Evolutionary conservation across 2,329 filamentous ascomycete species (phyloP).

Genomic region (Calonectria pseudoturangicola): DNA sequence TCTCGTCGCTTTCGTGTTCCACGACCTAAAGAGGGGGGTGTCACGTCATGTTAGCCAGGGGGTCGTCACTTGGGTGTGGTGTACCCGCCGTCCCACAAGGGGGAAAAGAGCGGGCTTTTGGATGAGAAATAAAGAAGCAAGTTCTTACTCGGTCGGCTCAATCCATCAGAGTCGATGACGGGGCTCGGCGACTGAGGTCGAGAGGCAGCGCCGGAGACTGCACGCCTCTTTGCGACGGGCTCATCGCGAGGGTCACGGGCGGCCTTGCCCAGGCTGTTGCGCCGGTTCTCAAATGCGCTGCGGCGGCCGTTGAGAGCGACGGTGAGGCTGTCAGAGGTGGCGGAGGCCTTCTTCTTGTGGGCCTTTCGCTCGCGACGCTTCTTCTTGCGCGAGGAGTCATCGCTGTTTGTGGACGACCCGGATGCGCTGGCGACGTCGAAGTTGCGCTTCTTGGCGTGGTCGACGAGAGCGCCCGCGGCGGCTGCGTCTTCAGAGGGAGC

Average conservation of each 20-base stretch:
- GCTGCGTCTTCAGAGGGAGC: slow-evolving; percentile 53
- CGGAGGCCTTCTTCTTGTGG: slow-evolving; percentile 44
- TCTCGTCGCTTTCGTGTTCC: slow-evolving; percentile 80
- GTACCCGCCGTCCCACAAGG: slow-evolving; percentile 6
- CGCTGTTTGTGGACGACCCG: slow-evolving; percentile 57
- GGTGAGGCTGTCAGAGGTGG: slow-evolving; percentile 41
- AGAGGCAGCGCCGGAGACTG: slow-evolving; percentile 43
- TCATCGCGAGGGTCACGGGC: slow-evolving; percentile 77
- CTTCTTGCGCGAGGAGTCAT: slow-evolving; percentile 55
- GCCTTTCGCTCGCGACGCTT: slow-evolving; percentile 54
- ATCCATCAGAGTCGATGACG: slow-evolving; percentile 77
- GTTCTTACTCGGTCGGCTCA: slow-evolving; percentile 73
- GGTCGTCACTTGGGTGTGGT: not conserved
- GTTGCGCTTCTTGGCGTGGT: slow-evolving; percentile 55
- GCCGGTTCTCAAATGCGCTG: slow-evolving; percentile 63
- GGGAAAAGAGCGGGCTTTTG: slow-evolving; percentile 5
- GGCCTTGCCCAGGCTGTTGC: slow-evolving; percentile 75
- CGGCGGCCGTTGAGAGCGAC: slow-evolving; percentile 58
- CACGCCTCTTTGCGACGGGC: slow-evolving; percentile 64
- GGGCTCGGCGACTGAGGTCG: slow-evolving; percentile 67
- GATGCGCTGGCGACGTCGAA: slow-evolving; percentile 54
- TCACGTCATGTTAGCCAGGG: slow-evolving; percentile 38
- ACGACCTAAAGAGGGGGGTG: slow-evolving; percentile 64
- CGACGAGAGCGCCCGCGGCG: slow-evolving; percentile 13
- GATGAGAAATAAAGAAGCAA: not conserved